Evolutionary conservation across 345 rosid genomes (phyloP), one percentile per base, ranked within the genome.

Genomic region (Citrus inodora): DNA sequence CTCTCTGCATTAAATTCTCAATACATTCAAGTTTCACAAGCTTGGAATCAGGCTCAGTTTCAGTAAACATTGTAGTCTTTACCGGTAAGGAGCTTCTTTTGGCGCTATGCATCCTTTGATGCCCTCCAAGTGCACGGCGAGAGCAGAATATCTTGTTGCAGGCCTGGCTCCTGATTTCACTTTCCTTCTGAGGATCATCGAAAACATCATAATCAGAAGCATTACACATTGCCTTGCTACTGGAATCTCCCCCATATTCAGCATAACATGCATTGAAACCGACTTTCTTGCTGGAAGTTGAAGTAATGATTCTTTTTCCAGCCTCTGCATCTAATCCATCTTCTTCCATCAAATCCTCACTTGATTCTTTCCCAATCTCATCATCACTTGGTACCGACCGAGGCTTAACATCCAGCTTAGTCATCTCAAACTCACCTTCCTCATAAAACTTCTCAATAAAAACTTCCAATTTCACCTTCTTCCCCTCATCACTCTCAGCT

Each of bases 71-170:
- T 64, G 81, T 85, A 48, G 56, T 70, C 62, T 78, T 78, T 77
- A 64, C 24, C 14, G 55, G 65, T 53, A 22, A 3, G 13, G 40
- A 73, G 67, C 70, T 74, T 66, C 56, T 86, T 13, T 69, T 75
- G 46, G 76, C 55, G 76, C 91, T 75, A 53, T 92, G 97, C 67
- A 77, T 64, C 67, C 88, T 90, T 77, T 86, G 91, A 80, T 90
- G 94, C 67, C 97, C 93, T 35, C 91, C 94, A 76, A 90, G 88
- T 11, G 94, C 89, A 80, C 85, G 91, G 40, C 86, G 71, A 66
- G 89, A 84, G 60, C 66, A 71, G 82, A 89, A 89, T 28, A 67
- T 76, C 81, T 83, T 89, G 81, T 71, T 81, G 85, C 97, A 92
- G 84, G 82, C 66, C 80, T 70, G 85, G 77, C 97, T 89, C 68